Percentiles rank a stretch among this genome's conserved stretches.
Evolutionary conservation across 2,329 filamentous ascomycete genomes (phyloP).

Genomic region (Curvularia spicifera): DNA sequence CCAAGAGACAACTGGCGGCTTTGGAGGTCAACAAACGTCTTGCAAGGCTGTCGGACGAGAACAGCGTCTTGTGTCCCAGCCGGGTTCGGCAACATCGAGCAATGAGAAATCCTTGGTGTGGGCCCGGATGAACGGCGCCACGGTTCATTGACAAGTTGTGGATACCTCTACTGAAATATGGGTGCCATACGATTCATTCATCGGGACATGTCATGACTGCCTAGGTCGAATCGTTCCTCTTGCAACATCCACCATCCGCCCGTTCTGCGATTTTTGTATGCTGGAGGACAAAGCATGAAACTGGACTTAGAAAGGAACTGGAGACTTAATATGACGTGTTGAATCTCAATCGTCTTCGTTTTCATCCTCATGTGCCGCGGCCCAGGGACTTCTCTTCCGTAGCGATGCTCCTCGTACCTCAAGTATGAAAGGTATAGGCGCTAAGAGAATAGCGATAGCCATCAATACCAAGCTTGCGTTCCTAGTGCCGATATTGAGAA

Average conservation of each 20-base stretch:
- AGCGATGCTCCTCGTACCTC: constrained; percentile 43
- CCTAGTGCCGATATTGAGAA: constrained; percentile 38
- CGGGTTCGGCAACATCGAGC: neutral
- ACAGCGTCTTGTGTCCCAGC: neutral
- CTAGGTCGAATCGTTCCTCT: neutral
- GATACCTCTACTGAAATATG: neutral
- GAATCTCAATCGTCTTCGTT: constrained; percentile 1
- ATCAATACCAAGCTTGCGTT: constrained; percentile 42
- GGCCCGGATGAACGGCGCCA: neutral
- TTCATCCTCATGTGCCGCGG: constrained; percentile 47
- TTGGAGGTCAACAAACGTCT: neutral
- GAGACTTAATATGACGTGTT: neutral
- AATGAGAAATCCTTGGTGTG: neutral
- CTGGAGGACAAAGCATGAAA: neutral
- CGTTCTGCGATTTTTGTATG: neutral
- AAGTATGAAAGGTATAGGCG: constrained; percentile 46
- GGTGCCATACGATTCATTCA: neutral
- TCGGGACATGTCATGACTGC: neutral
- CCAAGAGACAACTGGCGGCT: neutral
- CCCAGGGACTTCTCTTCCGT: constrained; percentile 50
- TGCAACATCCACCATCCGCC: no score
- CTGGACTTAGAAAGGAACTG: no score
- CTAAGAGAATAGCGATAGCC: constrained; percentile 36
- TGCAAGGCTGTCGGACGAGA: neutral
- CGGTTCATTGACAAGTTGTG: neutral